Percentiles rank a stretch among this genome's conserved stretches.
Evolutionary conservation across 2,329 filamentous ascomycete genomes (phyloP).

Genomic region (Phyllosticta citriasiana): DNA sequence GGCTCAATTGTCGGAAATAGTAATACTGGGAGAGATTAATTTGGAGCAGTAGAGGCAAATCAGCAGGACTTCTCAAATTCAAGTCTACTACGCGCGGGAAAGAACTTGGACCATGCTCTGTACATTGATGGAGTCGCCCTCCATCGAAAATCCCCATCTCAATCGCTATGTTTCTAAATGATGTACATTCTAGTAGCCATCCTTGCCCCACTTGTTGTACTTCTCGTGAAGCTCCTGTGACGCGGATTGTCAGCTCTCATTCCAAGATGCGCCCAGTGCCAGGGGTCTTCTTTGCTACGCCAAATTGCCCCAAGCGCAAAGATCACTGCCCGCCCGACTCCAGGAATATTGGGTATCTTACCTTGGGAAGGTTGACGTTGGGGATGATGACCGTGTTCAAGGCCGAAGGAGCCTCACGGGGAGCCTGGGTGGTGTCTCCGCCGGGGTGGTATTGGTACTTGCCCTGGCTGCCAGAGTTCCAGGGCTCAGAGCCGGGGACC

Average conservation of each 20-base stretch:
- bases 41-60: background rate
- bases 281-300: background rate
- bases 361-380: conserved; percentile 82
- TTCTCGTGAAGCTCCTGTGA: conserved; percentile 77
- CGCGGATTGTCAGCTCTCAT: background rate
- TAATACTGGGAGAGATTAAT: background rate
- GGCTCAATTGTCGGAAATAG: background rate
- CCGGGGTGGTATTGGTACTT: conserved; percentile 64
- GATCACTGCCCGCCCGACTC: background rate
- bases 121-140: background rate
- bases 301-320: background rate
- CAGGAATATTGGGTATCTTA: conserved; percentile 5
- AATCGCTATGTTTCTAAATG: conserved; percentile 2
- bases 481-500: conserved; percentile 74
- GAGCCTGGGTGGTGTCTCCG: conserved; percentile 63
- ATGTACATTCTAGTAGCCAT: conserved; percentile 55
- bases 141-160: background rate
- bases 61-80: background rate
- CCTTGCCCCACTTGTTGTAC: conserved; percentile 99
- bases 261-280: background rate
- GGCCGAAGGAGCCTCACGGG: conserved; percentile 87
- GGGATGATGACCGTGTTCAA: conserved; percentile 92
- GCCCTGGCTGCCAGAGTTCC: conserved; percentile 58
- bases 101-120: background rate
- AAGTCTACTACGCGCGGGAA: conserved; percentile 8